Base-by-base conservation (phyloP, 148 eudicot genomes). In the Rhododendron molle region DNA sequence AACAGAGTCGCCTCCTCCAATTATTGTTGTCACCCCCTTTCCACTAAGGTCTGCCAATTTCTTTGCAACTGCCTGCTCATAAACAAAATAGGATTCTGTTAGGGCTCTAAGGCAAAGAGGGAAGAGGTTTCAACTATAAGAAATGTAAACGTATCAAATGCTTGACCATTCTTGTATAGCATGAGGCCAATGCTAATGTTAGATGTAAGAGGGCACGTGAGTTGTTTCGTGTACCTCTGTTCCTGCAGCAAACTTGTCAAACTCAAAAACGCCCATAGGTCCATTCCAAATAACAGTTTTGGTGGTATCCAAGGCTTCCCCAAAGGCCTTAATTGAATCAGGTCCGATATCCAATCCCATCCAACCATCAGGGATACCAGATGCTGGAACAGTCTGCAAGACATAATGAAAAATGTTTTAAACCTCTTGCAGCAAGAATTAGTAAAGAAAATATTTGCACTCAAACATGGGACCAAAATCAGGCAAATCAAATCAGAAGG, bases 341-440 rank as follows among this genome's bases (percentile, higher is more conserved):
- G 98, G 99, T 65, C 99, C 98, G 82, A 96, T 95, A 85, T 96
- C 99, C 88, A 96, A 95, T 58, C 99, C 99, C 99, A 95, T 95
- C 99, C 99, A 96, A 28, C 98, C 98, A 85, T 96, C 98, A 52
- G 98, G 99, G 81, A 96, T 96, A 80, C 74, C 91, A 80, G 98
- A 91, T 77, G 98, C 89, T 77, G 99, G 93, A 67, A 96, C 98
- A 90, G 89, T 89, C 99, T 96, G 88, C 76, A 89, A 54, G 36
- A 78, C 20, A 26, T 69, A 46, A 44, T 67, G 5, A 67, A 67
- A 60, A 46, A 3, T 52, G 83, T 32, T 16, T 80, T 80, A 80
- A 49, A 28, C 60, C 62, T 1, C 82, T 47, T 26, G 54, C 82
- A 50, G 69, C 16, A 28, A n/a, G 54, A 23, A 78, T 46, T 78